Evolutionary conservation across 495 filamentous ascomycete genomes (phyloP).

Genomic region (Usnea hakonensis): DNA sequence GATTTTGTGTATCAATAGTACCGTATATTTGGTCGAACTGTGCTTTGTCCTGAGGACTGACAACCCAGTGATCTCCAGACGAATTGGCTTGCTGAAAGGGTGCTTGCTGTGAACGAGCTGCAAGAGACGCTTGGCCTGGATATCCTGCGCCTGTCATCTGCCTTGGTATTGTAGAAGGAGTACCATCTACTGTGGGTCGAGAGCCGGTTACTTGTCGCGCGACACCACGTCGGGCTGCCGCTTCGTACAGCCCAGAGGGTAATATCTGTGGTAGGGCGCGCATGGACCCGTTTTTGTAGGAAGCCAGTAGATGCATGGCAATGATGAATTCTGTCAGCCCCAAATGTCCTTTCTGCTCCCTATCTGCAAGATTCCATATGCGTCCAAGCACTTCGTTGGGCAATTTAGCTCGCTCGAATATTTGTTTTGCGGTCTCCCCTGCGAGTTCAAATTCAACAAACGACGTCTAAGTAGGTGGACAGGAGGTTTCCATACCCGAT

Average conservation of each 20-base stretch:
- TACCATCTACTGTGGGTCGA: conserved; percentile 32
- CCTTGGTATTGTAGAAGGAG: conserved; percentile 54
- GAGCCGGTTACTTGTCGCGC: conserved; percentile 43
- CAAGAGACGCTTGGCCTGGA: conserved; percentile 47
- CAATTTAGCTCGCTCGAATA: conserved; percentile 86
- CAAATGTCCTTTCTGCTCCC: conserved; percentile 82
- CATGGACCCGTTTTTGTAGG: conserved; percentile 75
- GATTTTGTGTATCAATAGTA: conserved; percentile 68
- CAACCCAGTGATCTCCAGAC: conserved; percentile 70
- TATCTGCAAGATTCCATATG: conserved; percentile 93
- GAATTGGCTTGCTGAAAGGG: conserved; percentile 48
- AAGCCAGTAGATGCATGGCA: conserved; percentile 93
- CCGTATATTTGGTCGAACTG: conserved; percentile 79
- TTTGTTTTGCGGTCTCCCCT: conserved; percentile 82
- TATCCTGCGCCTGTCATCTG: conserved; percentile 61
- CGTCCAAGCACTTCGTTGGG: conserved; percentile 84
- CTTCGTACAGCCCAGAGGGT: conserved; percentile 83
- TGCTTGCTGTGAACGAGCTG: conserved; percentile 47
- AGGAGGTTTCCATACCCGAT: conserved; percentile 46
- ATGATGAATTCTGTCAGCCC: conserved; percentile 91
- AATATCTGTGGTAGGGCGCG: conserved; percentile 72
- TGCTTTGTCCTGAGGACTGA: conserved; percentile 73
- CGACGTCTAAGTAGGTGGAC: not conserved
- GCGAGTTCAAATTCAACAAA: conserved; percentile 1
- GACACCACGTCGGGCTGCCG: conserved; percentile 62